Conservation (phyloP, 2,329 filamentous ascomycete genomes). For the Aspergillus sp. region DNA sequence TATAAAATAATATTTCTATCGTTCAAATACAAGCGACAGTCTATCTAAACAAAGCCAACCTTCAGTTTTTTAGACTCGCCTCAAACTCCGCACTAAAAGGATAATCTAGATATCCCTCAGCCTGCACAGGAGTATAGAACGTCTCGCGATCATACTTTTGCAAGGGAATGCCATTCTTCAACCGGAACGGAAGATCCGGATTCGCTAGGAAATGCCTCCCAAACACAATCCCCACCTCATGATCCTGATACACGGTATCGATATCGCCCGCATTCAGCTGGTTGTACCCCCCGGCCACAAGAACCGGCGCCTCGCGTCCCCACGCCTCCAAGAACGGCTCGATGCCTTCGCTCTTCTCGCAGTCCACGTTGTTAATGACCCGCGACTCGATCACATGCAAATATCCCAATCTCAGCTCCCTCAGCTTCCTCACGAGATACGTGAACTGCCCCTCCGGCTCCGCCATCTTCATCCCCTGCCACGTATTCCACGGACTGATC, state of each 20-base stretch:
- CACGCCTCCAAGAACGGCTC: slow-evolving; percentile 8
- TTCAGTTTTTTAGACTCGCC: not conserved
- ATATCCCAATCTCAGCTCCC: slow-evolving; percentile 7
- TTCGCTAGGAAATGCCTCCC: slow-evolving; percentile 43
- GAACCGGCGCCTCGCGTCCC: slow-evolving; percentile 4
- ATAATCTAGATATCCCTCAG: slow-evolving; percentile 35
- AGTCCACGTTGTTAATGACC: slow-evolving; percentile 5
- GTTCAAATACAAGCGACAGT: not conserved
- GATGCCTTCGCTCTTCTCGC: slow-evolving; percentile 9
- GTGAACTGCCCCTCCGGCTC: slow-evolving; percentile 62
- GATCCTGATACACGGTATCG: slow-evolving; percentile 9
- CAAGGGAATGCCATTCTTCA: slow-evolving; percentile 34
- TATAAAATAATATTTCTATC: not conserved
- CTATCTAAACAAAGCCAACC: not conserved
- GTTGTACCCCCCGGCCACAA: slow-evolving; percentile 13
- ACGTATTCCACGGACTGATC: slow-evolving; percentile 38
- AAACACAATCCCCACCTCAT: slow-evolving; percentile 33
- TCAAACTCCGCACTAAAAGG: slow-evolving; percentile 18
- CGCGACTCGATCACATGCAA: slow-evolving; percentile 14
- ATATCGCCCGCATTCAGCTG: not conserved
- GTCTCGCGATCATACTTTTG: slow-evolving; percentile 36
- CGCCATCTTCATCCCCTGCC: slow-evolving; percentile 52
- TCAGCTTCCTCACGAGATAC: not conserved
- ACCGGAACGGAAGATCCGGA: slow-evolving; percentile 41
- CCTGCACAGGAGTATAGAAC: slow-evolving; percentile 35